These are phyloP conservation scores for Melampsora americana DNA, from an alignment of 1,284 basidiomycete genomes.

Conservation along the genomic window DNA sequence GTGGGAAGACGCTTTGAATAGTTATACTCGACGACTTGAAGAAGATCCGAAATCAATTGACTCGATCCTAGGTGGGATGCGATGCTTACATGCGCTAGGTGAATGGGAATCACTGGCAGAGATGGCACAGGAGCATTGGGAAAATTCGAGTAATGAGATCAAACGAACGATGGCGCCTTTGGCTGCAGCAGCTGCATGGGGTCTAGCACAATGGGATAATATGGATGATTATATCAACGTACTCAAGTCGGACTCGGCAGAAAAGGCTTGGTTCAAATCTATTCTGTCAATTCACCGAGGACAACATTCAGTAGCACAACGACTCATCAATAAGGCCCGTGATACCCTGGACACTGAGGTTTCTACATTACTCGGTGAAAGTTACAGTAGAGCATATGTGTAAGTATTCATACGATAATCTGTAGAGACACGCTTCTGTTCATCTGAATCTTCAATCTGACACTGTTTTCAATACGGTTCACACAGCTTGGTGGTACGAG, in stretches of 20 bases:
- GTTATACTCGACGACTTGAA: slow-evolving; percentile 40
- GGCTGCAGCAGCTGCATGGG: slow-evolving; percentile 96
- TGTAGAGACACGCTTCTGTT: not conserved
- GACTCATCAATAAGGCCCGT: slow-evolving; percentile 89
- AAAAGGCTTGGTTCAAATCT: slow-evolving; percentile 92
- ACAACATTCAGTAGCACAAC: slow-evolving; percentile 84
- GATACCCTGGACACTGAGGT: slow-evolving; percentile 90
- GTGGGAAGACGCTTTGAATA: slow-evolving; percentile 78
- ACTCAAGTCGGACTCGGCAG: slow-evolving; percentile 90
- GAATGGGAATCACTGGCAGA: slow-evolving; percentile 92
- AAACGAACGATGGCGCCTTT: slow-evolving; percentile 89
- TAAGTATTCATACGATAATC: slow-evolving; percentile 55
- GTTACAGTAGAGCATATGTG: slow-evolving; percentile 95
- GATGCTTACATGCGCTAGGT: slow-evolving; percentile 92
- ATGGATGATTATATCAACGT: slow-evolving; percentile 97
- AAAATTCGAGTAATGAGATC: slow-evolving; percentile 71
- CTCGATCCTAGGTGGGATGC: slow-evolving; percentile 78
- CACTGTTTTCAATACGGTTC: not conserved
- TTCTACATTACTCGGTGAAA: slow-evolving; percentile 87
- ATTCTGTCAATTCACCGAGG: slow-evolving; percentile 94
- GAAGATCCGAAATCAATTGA: slow-evolving; percentile 43
- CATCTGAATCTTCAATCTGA: not conserved
- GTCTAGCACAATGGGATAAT: slow-evolving; percentile 90
- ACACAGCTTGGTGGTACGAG: slow-evolving; percentile 83
- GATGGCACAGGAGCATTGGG: slow-evolving; percentile 86